Base-by-base conservation (phyloP, 1,139 yeast species). In the Starmera stellimalicola region DNA sequence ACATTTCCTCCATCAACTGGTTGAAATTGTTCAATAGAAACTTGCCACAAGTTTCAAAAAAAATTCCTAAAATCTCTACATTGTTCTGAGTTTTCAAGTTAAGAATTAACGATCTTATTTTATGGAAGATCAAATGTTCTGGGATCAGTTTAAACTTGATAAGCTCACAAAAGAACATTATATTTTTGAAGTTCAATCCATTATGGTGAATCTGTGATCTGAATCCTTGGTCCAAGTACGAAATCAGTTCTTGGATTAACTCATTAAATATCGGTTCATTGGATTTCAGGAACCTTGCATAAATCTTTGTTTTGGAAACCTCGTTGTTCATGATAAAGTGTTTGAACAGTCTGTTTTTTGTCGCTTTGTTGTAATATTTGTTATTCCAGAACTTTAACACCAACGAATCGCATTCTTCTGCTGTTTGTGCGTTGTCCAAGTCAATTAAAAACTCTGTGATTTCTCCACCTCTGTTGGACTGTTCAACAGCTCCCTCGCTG, bases 141-240 rank as follows among this genome's bases (percentile, higher is more conserved):
- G 94, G 93, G n/a, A 87, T 64, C 44, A 85, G 54, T 43, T 72
- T 75, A 54, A 87, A 88, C 51, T 83, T 84, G 31, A 80, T 71
- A 59, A 87, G 61, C 49, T 88, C 96, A 33, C 77, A 63, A 42
- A 83, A 77, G 41, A 80, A 79, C 25, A 68, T 63, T 26, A 82
- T 69, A 42, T 70, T 75, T 42, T 64, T 68, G 44, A 76, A 70
- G 42, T 73, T 73, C 35, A 78, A 53, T 22, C 60, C 60, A 35
- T 68, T 67, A 19, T 75, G 65, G 41, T 67, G 65, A 25, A 77
- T 63, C 48, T 73, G 85, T 19, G 71, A 65, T 43, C 81, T 63
- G 44, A 82, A 71, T 2, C 77, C 76, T 24, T 57, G 57, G 46
- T 81, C 88, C 33, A 83, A 57, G 33, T 67, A 64, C 0, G 62